Evolutionary conservation across 257 asterid species (phyloP).

Genomic region (Nicotiana knightiana): DNA sequence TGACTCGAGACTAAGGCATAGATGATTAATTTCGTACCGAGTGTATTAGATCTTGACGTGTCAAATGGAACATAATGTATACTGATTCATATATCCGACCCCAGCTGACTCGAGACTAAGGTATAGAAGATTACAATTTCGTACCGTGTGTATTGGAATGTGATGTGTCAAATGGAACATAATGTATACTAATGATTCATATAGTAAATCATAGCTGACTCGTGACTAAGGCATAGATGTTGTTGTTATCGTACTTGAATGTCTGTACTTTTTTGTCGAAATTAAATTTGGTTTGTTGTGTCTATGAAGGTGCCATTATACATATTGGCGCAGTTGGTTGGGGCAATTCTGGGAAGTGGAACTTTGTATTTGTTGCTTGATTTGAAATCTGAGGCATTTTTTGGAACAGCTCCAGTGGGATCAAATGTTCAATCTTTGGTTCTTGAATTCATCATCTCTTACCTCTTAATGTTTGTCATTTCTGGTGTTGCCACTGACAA

Average conservation of each 20-base stretch:
- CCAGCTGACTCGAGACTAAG: background rate
- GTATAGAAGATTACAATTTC: background rate
- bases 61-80: background rate
- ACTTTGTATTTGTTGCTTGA: conserved; percentile 47
- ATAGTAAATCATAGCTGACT: background rate
- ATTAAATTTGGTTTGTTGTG: background rate
- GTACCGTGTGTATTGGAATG: background rate
- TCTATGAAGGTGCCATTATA: conserved; percentile 52
- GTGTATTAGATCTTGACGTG: no score
- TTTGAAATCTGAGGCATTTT: conserved; percentile 26
- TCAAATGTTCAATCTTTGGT: conserved; percentile 42
- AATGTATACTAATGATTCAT: background rate
- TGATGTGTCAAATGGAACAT: no score
- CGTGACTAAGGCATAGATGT: background rate
- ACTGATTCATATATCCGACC: background rate
- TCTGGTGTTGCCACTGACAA: conserved; percentile 72
- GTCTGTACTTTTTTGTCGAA: background rate
- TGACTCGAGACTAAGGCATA: background rate
- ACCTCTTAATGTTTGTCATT: conserved; percentile 60
- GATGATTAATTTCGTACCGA: background rate
- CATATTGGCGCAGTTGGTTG: conserved; percentile 46
- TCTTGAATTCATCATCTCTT: conserved; percentile 49
- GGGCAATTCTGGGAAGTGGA: conserved; percentile 56
- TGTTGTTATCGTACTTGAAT: background rate
- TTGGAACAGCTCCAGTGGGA: conserved; percentile 46